Conservation (phyloP, 495 filamentous ascomycete species). For the Hyaloscypha variabilis region DNA sequence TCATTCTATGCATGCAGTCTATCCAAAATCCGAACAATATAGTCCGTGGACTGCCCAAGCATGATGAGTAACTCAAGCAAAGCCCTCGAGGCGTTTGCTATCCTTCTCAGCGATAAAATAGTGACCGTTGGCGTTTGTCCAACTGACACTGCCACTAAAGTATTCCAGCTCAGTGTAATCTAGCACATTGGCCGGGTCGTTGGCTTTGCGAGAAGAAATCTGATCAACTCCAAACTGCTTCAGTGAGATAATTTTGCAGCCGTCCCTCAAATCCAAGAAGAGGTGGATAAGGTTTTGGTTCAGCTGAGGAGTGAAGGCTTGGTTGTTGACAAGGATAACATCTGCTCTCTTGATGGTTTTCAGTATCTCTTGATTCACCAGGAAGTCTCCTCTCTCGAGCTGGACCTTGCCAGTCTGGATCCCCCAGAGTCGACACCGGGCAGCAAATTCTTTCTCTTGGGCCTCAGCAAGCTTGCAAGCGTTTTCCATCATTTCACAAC, state of each 20-base stretch:
- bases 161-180: conserved; percentile 72
- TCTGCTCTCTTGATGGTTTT: conserved; percentile 79
- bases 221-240: conserved; percentile 79
- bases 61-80: conserved; percentile 2
- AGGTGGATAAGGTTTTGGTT: conserved; percentile 86
- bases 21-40: conserved; percentile 7
- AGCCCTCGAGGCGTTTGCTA: conserved; percentile 34
- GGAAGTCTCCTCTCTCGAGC: conserved; percentile 84
- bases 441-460: conserved; percentile 83
- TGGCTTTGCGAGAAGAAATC: conserved; percentile 67
- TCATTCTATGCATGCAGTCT: conserved; percentile 5
- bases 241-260: conserved; percentile 82
- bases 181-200: conserved; percentile 77
- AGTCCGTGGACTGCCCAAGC: background rate
- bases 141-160: conserved; percentile 84
- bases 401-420: conserved; percentile 75
- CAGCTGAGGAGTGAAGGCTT: conserved; percentile 84
- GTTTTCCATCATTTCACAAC: conserved; percentile 93
- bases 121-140: conserved; percentile 80
- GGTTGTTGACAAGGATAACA: conserved; percentile 95
- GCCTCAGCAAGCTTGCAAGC: conserved; percentile 81
- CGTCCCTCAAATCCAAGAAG: conserved; percentile 93
- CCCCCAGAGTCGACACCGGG: conserved; percentile 88
- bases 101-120: conserved; percentile 92
- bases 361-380: conserved; percentile 70